Evolutionary conservation across 441 rosid species (phyloP), one percentile per base, ranked within the genome.

Genomic region (Adansonia grandidieri): DNA sequence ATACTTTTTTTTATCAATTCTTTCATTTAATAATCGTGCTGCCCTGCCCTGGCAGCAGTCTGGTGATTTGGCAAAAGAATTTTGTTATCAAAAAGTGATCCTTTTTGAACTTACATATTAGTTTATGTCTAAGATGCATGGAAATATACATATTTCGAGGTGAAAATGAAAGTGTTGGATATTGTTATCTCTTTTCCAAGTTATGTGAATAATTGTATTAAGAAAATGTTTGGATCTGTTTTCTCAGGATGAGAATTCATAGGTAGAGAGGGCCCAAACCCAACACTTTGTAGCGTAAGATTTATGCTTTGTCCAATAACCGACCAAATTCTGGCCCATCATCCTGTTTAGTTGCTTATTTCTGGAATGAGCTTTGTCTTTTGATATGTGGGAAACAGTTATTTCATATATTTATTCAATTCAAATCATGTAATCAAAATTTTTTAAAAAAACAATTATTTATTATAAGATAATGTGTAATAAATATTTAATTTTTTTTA

Each of bases 11-110:
- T 78, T 22, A 61, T 32, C 50, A 10, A 62, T 73, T 73, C 66
- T 5, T 54, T 42, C 42, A 73, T 56, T 17, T 7, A 19, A 76
- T 76, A 76, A 50, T 81, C 45, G 54, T 50, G 50, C 62, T 37
- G 28, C 50, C n/a, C 8, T n/a, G 50, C 60, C 32, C 32, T 28
- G 3, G 22, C 64, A 60, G 37, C 22, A 14, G 8, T 64, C 10
- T 64, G 22, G 69, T 40, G 69, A 10, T 37, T 64, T 63, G 32
- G 47, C 32, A 15, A 10, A 72, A 11, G 50, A 56, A 56, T 72
- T 37, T 56, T 53, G 24, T 28, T 22, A 22, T 64, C 20, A 5
- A 10, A 2, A 32, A 9, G 14, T 15, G 44, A 3, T n/a, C 13
- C 5, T 7, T 14, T 69, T 47, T 32, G 62, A n/a, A 32, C 50